Conservation (phyloP, 192 early-diverging fungal species). For the Blastocladiella britannica region DNA sequence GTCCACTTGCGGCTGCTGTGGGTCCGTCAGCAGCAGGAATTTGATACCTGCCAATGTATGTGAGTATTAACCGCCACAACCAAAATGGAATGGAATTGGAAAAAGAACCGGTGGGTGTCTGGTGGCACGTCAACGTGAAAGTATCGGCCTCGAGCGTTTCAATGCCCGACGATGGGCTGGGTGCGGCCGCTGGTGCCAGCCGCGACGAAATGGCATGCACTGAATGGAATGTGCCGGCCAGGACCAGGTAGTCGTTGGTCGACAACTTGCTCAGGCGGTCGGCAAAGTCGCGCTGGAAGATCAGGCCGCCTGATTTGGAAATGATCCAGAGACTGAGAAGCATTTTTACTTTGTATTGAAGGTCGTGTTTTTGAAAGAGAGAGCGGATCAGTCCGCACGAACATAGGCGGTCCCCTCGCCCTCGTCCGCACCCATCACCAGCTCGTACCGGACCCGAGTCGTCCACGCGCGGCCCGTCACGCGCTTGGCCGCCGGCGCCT, state of each 20-base stretch:
- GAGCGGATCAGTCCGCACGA: too few species aligned
- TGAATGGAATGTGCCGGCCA: slow-evolving; percentile 93
- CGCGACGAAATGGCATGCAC: slow-evolving; percentile 89
- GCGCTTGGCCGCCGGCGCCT: too few species aligned
- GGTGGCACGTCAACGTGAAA: slow-evolving; percentile 80
- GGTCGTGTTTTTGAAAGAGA: too few species aligned
- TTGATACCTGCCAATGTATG: slow-evolving; percentile 86
- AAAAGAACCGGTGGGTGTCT: slow-evolving; percentile 86
- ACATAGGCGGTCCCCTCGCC: too few species aligned
- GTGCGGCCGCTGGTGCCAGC: slow-evolving; percentile 62
- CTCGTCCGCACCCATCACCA: too few species aligned
- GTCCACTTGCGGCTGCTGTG: slow-evolving; percentile 48
- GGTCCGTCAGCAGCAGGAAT: slow-evolving; percentile 77
- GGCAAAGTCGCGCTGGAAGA: slow-evolving; percentile 79
- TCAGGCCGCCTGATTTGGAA: slow-evolving; percentile 80
- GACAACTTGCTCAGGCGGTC: slow-evolving; percentile 54
- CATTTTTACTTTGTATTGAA: too few species aligned
- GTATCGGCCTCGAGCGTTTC: slow-evolving; percentile 80
- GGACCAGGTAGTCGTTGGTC: slow-evolving; percentile 88
- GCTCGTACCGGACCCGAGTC: too few species aligned
- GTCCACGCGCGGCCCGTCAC: too few species aligned
- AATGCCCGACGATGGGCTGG: slow-evolving; percentile 67
- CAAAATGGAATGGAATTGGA: too few species aligned
- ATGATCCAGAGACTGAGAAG: slow-evolving; percentile 65
- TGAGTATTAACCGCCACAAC: too few species aligned